Conservation (phyloP, 2,329 filamentous ascomycete genomes). For the Cladophialophora chaetospira region DNA sequence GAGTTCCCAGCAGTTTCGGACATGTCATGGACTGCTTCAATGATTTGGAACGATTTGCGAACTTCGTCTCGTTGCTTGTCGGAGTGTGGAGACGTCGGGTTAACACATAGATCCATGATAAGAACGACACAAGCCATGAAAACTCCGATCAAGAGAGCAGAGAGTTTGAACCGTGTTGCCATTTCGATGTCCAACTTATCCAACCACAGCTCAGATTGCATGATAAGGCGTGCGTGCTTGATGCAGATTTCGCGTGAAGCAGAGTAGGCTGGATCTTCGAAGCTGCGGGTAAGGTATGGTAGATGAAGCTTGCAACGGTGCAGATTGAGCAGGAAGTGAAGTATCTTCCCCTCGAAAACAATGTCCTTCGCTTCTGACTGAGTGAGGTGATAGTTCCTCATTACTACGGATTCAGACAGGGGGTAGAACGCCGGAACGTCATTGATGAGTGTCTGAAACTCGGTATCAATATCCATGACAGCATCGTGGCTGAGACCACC, state of each 20-base stretch:
- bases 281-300: constrained; percentile 41
- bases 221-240: constrained; percentile 40
- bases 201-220: constrained; percentile 41
- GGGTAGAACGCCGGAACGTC: constrained; percentile 42
- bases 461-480: constrained; percentile 40
- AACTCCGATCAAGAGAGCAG: constrained; percentile 40
- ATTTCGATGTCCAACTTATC: constrained; percentile 34
- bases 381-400: constrained; percentile 26
- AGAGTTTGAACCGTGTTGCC: constrained; percentile 25
- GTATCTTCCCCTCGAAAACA: constrained; percentile 41
- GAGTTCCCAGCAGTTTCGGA: constrained; percentile 38
- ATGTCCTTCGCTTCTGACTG: constrained; percentile 32
- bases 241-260: constrained; percentile 43
- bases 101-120: constrained; percentile 44
- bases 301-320: constrained; percentile 43
- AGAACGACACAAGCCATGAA: constrained; percentile 44
- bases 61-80: constrained; percentile 40
- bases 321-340: constrained; percentile 38
- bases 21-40: constrained; percentile 38
- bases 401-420: constrained; percentile 19
- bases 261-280: constrained; percentile 39
- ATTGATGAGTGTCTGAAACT: constrained; percentile 36
- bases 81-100: constrained; percentile 17
- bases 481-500: constrained; percentile 38
- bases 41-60: constrained; percentile 40